phyloP scores from a whole-genome alignment of 805 yeast genomes.

The Priceomyces medius region DNA sequence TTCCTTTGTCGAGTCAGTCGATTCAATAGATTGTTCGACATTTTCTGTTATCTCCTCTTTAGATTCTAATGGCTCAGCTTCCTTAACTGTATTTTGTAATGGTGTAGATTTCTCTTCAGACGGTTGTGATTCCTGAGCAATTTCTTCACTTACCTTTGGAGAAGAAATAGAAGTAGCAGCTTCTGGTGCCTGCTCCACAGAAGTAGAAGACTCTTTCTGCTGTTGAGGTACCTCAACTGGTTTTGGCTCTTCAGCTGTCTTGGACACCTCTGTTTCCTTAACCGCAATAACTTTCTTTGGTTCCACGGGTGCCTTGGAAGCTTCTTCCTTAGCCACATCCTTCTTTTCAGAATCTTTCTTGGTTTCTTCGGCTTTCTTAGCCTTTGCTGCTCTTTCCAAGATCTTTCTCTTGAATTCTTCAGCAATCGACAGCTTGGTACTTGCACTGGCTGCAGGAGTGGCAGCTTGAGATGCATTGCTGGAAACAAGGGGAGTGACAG shows the following conservation, averaged over 20 bases:
- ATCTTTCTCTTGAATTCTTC: slow-evolving; percentile 40
- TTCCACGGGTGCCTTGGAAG: slow-evolving; percentile 7
- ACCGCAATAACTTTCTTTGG: slow-evolving; percentile 8
- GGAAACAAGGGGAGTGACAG: slow-evolving; percentile 13
- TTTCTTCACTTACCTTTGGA: not conserved
- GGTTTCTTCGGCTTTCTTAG: slow-evolving; percentile 8
- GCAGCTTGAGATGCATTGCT: slow-evolving; percentile 15
- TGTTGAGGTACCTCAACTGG: slow-evolving; percentile 6
- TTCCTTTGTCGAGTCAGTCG: not conserved
- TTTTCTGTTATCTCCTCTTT: not conserved
- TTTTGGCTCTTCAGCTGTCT: slow-evolving; percentile 8
- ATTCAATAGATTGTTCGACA: slow-evolving; percentile 5
- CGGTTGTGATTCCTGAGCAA: not conserved
- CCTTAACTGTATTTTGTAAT: slow-evolving; percentile 6
- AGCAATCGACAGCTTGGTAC: slow-evolving; percentile 19
- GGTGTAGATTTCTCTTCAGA: slow-evolving; percentile 2
- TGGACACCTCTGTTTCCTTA: slow-evolving; percentile 9
- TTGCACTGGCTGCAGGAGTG: slow-evolving; percentile 12
- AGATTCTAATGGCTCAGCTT: slow-evolving; percentile 5
- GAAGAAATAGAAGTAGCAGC: not conserved
- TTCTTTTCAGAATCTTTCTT: slow-evolving; percentile 7
- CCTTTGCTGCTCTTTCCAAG: slow-evolving; percentile 26
- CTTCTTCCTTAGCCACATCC: slow-evolving; percentile 8
- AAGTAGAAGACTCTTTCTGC: too few species aligned
- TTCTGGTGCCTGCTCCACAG: not conserved